Conservation (phyloP, 352 stramenopile species). For the Pythium utonaiense region DNA sequence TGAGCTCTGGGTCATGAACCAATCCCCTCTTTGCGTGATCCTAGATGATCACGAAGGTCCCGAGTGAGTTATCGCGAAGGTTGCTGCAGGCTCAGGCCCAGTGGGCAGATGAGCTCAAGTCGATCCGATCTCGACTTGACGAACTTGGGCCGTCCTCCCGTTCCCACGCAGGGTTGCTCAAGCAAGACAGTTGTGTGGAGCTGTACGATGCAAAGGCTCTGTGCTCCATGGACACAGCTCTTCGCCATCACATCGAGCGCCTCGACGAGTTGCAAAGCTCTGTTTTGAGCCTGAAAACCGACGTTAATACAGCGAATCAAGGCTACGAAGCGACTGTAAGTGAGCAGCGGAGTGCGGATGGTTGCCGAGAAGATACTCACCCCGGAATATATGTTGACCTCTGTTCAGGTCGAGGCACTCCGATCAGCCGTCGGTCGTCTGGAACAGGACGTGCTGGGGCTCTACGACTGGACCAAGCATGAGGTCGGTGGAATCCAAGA, state of each 20-base stretch:
- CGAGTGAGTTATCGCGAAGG: conserved; percentile 50
- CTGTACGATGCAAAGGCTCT: conserved; percentile 14
- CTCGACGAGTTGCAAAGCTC: conserved; percentile 10
- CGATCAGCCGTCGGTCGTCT: conserved; percentile 27
- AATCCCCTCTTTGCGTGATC: no score
- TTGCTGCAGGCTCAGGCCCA: conserved; percentile 39
- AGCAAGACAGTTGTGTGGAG: conserved; percentile 13
- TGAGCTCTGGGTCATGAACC: no score
- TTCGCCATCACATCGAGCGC: conserved; percentile 11
- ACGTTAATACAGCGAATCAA: conserved; percentile 8
- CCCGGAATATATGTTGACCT: no score
- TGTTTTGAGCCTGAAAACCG: not conserved
- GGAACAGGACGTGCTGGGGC: conserved; percentile 41
- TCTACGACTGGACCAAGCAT: conserved; percentile 61
- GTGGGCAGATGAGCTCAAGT: conserved; percentile 37
- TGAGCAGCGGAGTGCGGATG: not conserved
- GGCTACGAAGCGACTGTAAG: conserved; percentile 13
- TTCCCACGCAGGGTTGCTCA: not conserved
- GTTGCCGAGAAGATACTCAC: no score
- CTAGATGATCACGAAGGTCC: conserved; percentile 49
- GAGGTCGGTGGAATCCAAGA: conserved; percentile 28
- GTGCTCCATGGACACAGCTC: conserved; percentile 17
- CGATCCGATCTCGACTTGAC: conserved; percentile 32
- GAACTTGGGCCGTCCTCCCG: conserved; percentile 24
- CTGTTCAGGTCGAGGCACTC: conserved; percentile 33